Conservation (phyloP, 2,329 filamentous ascomycete genomes). For the Sphaerulina musiva region DNA sequence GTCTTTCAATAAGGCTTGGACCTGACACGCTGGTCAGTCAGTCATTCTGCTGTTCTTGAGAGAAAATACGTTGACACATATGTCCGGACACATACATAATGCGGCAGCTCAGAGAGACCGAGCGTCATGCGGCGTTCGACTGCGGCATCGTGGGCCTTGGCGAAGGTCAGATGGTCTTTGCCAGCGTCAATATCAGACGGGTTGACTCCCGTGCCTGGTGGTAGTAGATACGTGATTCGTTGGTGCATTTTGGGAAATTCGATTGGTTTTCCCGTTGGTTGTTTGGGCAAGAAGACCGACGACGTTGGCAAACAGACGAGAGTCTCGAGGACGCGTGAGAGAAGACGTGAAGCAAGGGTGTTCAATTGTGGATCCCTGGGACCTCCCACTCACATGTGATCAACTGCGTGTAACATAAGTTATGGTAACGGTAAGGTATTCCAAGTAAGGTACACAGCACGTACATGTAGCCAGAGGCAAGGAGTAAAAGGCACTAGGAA, state of each 20-base stretch:
- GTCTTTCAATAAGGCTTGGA: slow-evolving; percentile 56
- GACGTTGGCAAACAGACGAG: not conserved
- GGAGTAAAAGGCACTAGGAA: too few species aligned
- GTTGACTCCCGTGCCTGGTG: slow-evolving; percentile 57
- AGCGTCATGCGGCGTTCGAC: slow-evolving; percentile 77
- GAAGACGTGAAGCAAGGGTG: not conserved
- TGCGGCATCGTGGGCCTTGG: slow-evolving; percentile 53
- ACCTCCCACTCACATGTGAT: not conserved
- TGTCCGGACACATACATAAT: slow-evolving; percentile 47
- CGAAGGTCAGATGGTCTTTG: slow-evolving; percentile 50
- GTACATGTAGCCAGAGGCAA: too few species aligned
- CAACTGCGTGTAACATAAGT: too few species aligned
- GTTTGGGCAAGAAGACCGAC: not conserved
- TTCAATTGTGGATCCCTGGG: not conserved
- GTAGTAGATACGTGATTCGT: slow-evolving; percentile 67
- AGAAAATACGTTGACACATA: too few species aligned
- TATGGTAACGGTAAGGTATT: too few species aligned
- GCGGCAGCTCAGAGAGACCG: slow-evolving; percentile 64
- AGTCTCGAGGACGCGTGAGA: not conserved
- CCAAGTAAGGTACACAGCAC: too few species aligned
- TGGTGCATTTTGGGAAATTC: slow-evolving; percentile 55
- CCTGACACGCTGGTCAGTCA: slow-evolving; percentile 33
- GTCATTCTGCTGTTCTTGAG: not conserved
- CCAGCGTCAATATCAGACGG: slow-evolving; percentile 57
- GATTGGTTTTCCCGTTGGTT: not conserved